Percentiles rank a stretch among this genome's conserved stretches.
Evolutionary conservation across 2,329 filamentous ascomycete species (phyloP).

Genomic region (Diaporthe humulicola): DNA sequence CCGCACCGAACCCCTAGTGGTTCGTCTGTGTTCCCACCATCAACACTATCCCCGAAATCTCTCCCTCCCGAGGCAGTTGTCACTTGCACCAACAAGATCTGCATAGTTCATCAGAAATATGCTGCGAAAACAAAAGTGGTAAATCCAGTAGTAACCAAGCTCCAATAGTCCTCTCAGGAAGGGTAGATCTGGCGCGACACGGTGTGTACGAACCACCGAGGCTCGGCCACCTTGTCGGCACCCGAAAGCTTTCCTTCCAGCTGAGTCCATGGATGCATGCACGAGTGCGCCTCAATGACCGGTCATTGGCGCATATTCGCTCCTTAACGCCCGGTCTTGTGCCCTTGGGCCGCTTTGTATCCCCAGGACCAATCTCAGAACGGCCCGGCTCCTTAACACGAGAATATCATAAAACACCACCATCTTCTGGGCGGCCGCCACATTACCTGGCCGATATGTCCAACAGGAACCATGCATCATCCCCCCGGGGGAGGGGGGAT

Average conservation of each 20-base stretch:
- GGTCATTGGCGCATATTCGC: slow-evolving; percentile 23
- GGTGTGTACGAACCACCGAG: neutral
- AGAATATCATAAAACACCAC: neutral
- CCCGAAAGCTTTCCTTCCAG: neutral
- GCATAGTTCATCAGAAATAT: neutral
- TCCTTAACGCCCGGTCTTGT: slow-evolving; percentile 16
- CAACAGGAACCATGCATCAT: slow-evolving; percentile 12
- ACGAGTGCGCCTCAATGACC: slow-evolving; percentile 16
- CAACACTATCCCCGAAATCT: neutral
- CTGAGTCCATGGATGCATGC: slow-evolving; percentile 3
- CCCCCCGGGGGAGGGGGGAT: neutral
- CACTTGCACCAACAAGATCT: neutral
- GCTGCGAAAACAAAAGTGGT: neutral
- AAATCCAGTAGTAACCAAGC: neutral
- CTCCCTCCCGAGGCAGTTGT: neutral
- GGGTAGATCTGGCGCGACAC: neutral
- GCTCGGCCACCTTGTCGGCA: neutral
- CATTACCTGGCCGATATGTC: slow-evolving; percentile 11
- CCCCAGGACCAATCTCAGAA: slow-evolving; percentile 28
- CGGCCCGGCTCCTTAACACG: slow-evolving; percentile 2
- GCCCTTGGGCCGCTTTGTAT: slow-evolving; percentile 4
- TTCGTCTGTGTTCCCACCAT: neutral
- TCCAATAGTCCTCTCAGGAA: neutral
- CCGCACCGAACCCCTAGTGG: neutral
- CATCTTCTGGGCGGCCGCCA: neutral